Percentiles rank a stretch among this genome's conserved stretches.
Conservation (phyloP, 1,284 basidiomycete genomes). For the Puccinia horiana region DNA sequence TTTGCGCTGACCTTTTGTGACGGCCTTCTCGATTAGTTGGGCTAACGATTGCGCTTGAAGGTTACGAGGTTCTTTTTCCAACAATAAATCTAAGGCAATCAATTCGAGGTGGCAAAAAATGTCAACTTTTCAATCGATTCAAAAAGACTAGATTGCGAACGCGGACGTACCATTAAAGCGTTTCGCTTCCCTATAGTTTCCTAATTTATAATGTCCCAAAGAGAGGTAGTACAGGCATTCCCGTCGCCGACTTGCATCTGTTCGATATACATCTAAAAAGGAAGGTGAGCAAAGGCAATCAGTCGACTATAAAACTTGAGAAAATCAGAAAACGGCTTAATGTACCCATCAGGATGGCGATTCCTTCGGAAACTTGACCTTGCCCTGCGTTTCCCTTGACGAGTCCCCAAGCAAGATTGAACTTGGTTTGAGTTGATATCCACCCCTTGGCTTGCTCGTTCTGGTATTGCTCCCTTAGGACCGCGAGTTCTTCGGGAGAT, state of each 20-base stretch:
- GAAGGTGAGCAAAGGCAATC: not conserved
- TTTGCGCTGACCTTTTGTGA: slow-evolving; percentile 70
- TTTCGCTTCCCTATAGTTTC: slow-evolving; percentile 88
- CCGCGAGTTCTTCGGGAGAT: slow-evolving; percentile 52
- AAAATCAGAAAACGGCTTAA: slow-evolving; percentile 34
- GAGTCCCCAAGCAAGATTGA: slow-evolving; percentile 77
- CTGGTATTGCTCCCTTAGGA: slow-evolving; percentile 52
- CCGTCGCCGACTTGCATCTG: slow-evolving; percentile 79
- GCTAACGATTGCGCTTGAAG: slow-evolving; percentile 85
- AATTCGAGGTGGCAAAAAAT: no score
- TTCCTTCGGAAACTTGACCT: slow-evolving; percentile 84
- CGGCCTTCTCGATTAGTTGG: slow-evolving; percentile 80
- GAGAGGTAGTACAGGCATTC: slow-evolving; percentile 98
- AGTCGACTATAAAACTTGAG: slow-evolving; percentile 18
- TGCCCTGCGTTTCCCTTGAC: slow-evolving; percentile 55
- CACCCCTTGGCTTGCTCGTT: slow-evolving; percentile 66
- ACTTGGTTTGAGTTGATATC: slow-evolving; percentile 91
- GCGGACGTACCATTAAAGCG: slow-evolving; percentile 79
- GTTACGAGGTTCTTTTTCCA: slow-evolving; percentile 92
- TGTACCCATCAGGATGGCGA: slow-evolving; percentile 84
- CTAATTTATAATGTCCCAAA: slow-evolving; percentile 94
- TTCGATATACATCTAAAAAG: slow-evolving; percentile 80
- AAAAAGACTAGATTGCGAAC: no score
- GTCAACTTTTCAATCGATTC: no score
- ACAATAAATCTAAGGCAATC: slow-evolving; percentile 68